Evolutionary conservation across 1,139 yeast genomes (phyloP).

Genomic region (Diutina pseudorugosa): DNA sequence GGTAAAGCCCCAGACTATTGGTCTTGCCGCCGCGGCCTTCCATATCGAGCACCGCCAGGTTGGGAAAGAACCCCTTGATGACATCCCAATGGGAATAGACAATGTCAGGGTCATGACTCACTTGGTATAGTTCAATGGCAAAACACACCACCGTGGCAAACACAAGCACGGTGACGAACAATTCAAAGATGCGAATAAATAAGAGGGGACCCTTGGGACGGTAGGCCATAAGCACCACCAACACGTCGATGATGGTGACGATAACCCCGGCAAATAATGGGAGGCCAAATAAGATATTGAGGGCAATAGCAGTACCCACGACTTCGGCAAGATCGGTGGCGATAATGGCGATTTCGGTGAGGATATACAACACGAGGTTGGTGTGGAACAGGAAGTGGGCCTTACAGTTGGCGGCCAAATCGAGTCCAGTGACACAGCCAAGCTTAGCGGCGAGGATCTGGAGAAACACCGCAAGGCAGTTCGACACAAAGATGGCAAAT

Average conservation of each 20-base stretch:
- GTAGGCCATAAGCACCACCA: constrained; percentile 71
- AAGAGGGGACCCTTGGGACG: constrained; percentile 78
- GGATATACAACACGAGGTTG: constrained; percentile 50
- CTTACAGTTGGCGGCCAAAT: constrained; percentile 78
- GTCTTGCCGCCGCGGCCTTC: constrained; percentile 40
- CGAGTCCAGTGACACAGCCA: constrained; percentile 83
- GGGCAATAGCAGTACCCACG: constrained; percentile 11
- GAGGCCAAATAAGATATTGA: constrained; percentile 9
- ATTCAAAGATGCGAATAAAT: constrained; percentile 70
- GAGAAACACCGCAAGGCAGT: constrained; percentile 59
- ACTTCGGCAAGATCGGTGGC: constrained; percentile 12
- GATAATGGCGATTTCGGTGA: constrained; percentile 68
- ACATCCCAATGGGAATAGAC: constrained; percentile 41
- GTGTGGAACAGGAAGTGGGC: constrained; percentile 54
- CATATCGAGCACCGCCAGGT: constrained; percentile 43
- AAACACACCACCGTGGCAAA: constrained; percentile 79
- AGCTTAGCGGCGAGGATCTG: constrained; percentile 63
- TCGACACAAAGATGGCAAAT: constrained; percentile 56
- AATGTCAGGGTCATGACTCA: constrained; percentile 15
- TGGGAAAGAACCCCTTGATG: constrained; percentile 69
- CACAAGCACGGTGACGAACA: constrained; percentile 66
- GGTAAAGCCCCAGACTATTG: constrained; percentile 31
- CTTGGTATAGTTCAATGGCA: constrained; percentile 58
- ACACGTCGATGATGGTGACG: constrained; percentile 10
- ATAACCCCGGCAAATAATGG: constrained; percentile 10